These are phyloP conservation scores for Gossypium mustelinum DNA, from an alignment of 345 rosid genomes.

Conservation along the genomic window DNA sequence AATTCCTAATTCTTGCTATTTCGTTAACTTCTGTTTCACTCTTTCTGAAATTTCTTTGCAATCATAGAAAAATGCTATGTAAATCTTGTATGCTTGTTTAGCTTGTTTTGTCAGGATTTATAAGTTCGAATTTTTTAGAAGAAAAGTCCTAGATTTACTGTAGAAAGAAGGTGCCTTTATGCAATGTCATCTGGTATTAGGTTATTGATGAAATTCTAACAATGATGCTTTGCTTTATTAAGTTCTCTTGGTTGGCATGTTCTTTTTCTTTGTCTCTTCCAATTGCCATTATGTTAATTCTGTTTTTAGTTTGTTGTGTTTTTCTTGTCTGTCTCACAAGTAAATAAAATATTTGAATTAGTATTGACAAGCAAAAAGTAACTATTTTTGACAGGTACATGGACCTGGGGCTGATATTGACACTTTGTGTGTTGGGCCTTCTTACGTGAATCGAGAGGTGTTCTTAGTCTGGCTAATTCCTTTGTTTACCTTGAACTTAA, in stretches of 20 bases:
- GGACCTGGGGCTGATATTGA: constrained; percentile 95
- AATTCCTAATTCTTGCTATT: not conserved
- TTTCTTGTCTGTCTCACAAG: not conserved
- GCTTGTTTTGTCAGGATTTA: not conserved
- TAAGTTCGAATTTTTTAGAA: not conserved
- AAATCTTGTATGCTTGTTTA: not conserved
- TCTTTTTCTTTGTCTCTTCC: not conserved
- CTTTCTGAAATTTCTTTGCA: not conserved
- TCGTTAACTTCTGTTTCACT: not conserved
- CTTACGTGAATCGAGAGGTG: constrained; percentile 86
- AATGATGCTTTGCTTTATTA: not conserved
- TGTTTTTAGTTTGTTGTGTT: not conserved
- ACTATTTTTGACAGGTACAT: constrained; percentile 52
- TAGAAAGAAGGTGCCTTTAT: not conserved
- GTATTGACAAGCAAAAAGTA: not conserved
- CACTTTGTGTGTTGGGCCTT: constrained; percentile 91
- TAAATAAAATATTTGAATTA: not conserved
- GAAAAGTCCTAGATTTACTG: not conserved
- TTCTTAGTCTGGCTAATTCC: constrained; percentile 5
- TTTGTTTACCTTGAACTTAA: not conserved
- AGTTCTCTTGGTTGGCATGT: not conserved
- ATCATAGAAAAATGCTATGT: not conserved
- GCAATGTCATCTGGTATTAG: not conserved
- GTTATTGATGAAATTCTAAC: not conserved
- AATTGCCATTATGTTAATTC: not conserved